Evolutionary conservation across 805 yeast genomes (phyloP), one percentile per base, ranked within the genome.

Genomic region (Nakazawaea anatomiae): DNA sequence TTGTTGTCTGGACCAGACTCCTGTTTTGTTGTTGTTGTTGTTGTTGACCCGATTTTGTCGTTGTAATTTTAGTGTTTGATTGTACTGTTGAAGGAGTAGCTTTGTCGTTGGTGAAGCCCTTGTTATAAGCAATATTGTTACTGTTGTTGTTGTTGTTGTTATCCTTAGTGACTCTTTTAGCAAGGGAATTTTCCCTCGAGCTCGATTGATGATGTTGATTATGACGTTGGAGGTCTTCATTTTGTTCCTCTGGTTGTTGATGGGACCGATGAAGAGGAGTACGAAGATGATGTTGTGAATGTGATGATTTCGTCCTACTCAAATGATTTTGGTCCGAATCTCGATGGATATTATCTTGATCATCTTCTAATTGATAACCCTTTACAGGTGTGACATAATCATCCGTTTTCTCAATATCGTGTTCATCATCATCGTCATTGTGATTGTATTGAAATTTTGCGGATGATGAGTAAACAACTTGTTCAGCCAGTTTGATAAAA

Each of bases 401-500:
- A 38, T 38, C 18, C 2, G 10, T 12, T 8, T 11, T 12, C n/a
- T 12, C 18, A 12, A 6, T 11, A 10, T 12, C 14, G 4, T 12
- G 8, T 38, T 38, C n/a, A 38, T 38, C 18, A 38, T 10, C 18
- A 36, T 6, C 32, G 40, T 47, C 27, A 39, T 18, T 18, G 25
- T 18, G 25, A 18, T 18, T 18, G 25, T 18, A 18, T 18, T 18
- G 25, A 3, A 18, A 18, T 18, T 18, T 18, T 18, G 25, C 25
- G 25, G 25, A 18, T 18, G 25, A 18, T 18, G 25, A 18, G 25
- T 18, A 2, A 18, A 48, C 9, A 9, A 57, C 58, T 30, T 53
- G 36, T 18, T 55, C 50, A 27, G 57, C 54, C 2, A 61, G 60
- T 1, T 8, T 25, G 12, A 79, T 71, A 59, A 91, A 91, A 0